Evolutionary conservation across 805 yeast species (phyloP), one percentile per base, ranked within the genome.

Genomic region (Saccharomycopsis synnaedendra): DNA sequence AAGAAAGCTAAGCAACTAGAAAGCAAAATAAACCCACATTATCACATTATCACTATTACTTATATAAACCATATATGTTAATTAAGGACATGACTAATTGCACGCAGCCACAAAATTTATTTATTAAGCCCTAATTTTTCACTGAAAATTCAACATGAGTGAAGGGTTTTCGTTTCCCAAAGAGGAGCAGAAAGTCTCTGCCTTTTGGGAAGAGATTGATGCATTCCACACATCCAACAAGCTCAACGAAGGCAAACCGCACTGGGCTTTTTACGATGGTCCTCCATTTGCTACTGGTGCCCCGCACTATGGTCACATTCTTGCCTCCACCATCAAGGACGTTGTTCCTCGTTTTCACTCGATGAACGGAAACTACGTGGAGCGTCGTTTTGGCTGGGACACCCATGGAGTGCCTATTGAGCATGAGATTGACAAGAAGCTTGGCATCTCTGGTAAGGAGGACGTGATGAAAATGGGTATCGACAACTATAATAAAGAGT

Each of bases 281-380:
- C 99, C 99, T 5, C 99, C 99, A 57, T 93, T 93, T 67, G 99
- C 99, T 49, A 93, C 98, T 1, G 98, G 98, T 61, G 86, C 97
- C 36, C 99, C 99, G 41, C 99, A 93, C 65, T 94, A 93, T 64
- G 99, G 99, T 54, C 99, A 93, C 63, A 83, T 93, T 61, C 71
- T 93, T 65, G 94, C 97, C 2, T 93, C 97, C 38, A 93, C 99
- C 49, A 86, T 89, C 60, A 93, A 90, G 67, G 99, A 93, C 69
- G 86, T 93, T 56, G 90, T 93, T 48, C 98, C 98, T 48, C 78
- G 99, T 63, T 93, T 87, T 62, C 97, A 97, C 51, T 85, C 95
- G 54, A 90, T 93, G 98, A 90, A 85, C 58, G 98, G 98, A 27
- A 82, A 78, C 66, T 86, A 83, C 58, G 98, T 93, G 40, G 96